Evolutionary conservation across 2,329 filamentous ascomycete genomes (phyloP).

Genomic region (Epichloe sp.): DNA sequence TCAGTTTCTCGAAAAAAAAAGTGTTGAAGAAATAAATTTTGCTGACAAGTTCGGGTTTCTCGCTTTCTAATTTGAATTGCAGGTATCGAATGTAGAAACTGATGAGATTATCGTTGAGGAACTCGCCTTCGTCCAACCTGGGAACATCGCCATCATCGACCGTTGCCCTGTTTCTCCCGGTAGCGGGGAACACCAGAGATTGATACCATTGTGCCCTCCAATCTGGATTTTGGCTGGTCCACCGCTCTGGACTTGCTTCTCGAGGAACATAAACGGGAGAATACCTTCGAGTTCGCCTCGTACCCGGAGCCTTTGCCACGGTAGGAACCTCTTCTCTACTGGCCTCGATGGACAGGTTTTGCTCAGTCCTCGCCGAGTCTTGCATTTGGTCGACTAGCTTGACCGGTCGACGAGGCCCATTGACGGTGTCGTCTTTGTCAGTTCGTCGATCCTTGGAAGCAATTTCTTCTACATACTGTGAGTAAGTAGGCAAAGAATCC

Average conservation of each 20-base stretch:
- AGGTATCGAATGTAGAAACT: constrained; percentile 73
- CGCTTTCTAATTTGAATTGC: constrained; percentile 43
- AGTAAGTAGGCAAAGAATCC: not conserved
- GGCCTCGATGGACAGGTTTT: not conserved
- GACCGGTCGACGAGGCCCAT: not conserved
- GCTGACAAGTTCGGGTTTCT: constrained; percentile 40
- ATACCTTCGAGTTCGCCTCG: constrained; percentile 14
- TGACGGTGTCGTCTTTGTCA: not conserved
- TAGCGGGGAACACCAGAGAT: constrained; percentile 47
- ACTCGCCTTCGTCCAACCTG: constrained; percentile 71
- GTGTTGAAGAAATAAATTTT: constrained; percentile 84
- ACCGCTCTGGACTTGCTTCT: constrained; percentile 19
- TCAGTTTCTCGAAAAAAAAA: constrained; percentile 83
- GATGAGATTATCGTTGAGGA: constrained; percentile 85
- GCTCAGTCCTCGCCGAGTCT: not conserved
- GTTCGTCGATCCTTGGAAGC: not conserved
- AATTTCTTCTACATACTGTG: not conserved
- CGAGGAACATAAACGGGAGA: constrained; percentile 7
- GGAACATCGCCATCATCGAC: constrained; percentile 62
- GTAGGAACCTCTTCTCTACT: not conserved
- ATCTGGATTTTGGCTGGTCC: constrained; percentile 35
- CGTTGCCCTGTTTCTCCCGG: constrained; percentile 46
- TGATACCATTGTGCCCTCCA: constrained; percentile 42
- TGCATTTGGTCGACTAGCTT: constrained; percentile 1
- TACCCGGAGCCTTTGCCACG: constrained; percentile 5